These are phyloP conservation scores for Exophiala xenobiotica DNA, from an alignment of 2,329 filamentous ascomycete species.

Conservation along the genomic window DNA sequence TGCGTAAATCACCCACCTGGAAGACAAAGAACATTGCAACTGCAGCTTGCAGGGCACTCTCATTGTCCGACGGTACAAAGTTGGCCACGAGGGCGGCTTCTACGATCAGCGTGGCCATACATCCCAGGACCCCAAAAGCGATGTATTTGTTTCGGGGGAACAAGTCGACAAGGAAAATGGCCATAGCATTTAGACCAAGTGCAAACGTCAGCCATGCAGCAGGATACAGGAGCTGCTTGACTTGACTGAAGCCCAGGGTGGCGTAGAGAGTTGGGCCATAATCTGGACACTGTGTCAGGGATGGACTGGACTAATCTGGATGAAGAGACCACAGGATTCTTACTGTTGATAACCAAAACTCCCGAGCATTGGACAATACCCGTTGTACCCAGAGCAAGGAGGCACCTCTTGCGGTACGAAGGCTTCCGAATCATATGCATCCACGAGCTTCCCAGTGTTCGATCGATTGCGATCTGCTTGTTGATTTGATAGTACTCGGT, in stretches of 20 bases:
- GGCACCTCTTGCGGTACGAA: slow-evolving; percentile 22
- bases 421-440: slow-evolving; percentile 24
- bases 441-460: slow-evolving; percentile 24
- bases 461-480: slow-evolving; percentile 26
- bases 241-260: slow-evolving; percentile 44
- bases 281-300: slow-evolving; percentile 16
- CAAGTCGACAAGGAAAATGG: slow-evolving; percentile 22
- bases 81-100: slow-evolving; percentile 39
- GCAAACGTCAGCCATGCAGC: slow-evolving; percentile 28
- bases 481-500: slow-evolving; percentile 30
- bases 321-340: no score
- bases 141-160: slow-evolving; percentile 26
- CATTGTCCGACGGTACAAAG: slow-evolving; percentile 38
- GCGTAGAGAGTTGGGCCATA: slow-evolving; percentile 48
- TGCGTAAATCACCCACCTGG: no score
- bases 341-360: slow-evolving; percentile 42
- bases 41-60: slow-evolving; percentile 35
- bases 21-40: slow-evolving; percentile 45
- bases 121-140: slow-evolving; percentile 40
- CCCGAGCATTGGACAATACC: slow-evolving; percentile 33
- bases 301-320: no score
- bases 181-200: slow-evolving; percentile 21
- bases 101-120: slow-evolving; percentile 41
- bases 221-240: slow-evolving; percentile 27
- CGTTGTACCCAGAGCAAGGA: slow-evolving; percentile 22